Evolutionary conservation across 2,329 filamentous ascomycete genomes (phyloP).

Genomic region (Neonectria hederae): DNA sequence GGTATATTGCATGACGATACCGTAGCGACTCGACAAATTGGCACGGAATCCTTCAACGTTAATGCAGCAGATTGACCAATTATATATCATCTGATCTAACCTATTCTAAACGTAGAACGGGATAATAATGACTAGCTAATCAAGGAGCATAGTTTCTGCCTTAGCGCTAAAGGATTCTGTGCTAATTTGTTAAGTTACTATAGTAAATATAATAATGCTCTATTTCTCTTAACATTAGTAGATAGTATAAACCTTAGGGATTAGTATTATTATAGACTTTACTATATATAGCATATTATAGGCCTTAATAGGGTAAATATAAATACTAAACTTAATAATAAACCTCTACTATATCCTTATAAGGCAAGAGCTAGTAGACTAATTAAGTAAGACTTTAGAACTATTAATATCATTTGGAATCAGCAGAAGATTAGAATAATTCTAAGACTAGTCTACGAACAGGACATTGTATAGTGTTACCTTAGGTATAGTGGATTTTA

Average conservation of each 20-base stretch:
- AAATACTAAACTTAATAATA: conserved; percentile 27
- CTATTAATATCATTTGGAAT: conserved; percentile 26
- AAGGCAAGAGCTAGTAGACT: not conserved
- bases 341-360: conserved; percentile 15
- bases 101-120: too few species aligned
- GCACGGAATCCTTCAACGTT: too few species aligned
- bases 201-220: conserved; percentile 21
- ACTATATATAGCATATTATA: conserved; percentile 34
- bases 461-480: conserved; percentile 19
- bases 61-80: too few species aligned
- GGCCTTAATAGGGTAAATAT: conserved; percentile 29
- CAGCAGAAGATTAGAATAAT: conserved; percentile 4
- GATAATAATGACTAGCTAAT: too few species aligned
- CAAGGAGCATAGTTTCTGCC: too few species aligned
- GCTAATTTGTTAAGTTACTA: too few species aligned
- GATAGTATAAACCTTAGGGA: conserved; percentile 37
- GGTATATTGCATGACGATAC: conserved; percentile 33
- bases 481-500: conserved; percentile 4
- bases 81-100: too few species aligned
- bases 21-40: too few species aligned
- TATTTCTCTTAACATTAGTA: conserved; percentile 23
- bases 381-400: conserved; percentile 3
- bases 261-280: conserved; percentile 26
- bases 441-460: conserved; percentile 14
- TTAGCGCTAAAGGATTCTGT: too few species aligned